Evolutionary conservation across 2,329 filamentous ascomycete genomes (phyloP).

Genomic region (Neonectria faginata): DNA sequence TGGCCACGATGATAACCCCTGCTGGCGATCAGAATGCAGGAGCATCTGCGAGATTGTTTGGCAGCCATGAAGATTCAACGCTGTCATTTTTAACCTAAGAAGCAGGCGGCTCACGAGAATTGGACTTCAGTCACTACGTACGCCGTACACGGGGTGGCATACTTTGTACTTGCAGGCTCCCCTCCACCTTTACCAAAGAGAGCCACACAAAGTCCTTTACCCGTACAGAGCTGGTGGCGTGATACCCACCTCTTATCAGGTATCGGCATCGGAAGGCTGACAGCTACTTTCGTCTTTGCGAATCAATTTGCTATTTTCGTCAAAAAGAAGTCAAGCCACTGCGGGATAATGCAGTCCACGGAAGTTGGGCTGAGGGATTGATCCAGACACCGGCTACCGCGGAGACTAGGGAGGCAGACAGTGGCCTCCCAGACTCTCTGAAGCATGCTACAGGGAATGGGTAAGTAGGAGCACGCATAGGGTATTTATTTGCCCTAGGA

Average conservation of each 20-base stretch:
- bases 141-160: background rate
- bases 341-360: slow-evolving; percentile 2
- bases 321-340: slow-evolving; percentile 12
- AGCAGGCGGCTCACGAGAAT: background rate
- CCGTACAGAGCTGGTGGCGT: slow-evolving; percentile 15
- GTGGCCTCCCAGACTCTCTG: slow-evolving; percentile 1
- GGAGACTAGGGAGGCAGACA: background rate
- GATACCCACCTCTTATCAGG: slow-evolving; percentile 11
- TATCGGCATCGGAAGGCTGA: slow-evolving; percentile 9
- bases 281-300: slow-evolving; percentile 16
- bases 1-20: slow-evolving; percentile 28
- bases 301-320: slow-evolving; percentile 16
- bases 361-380: slow-evolving; percentile 11
- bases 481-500: background rate
- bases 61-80: background rate
- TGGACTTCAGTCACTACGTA: background rate
- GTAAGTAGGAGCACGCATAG: background rate
- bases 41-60: slow-evolving; percentile 1
- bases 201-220: background rate
- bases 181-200: background rate
- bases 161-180: background rate
- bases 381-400: background rate
- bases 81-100: background rate
- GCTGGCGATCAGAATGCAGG: slow-evolving; percentile 28
- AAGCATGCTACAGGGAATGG: slow-evolving; percentile 10